phyloP scores from a whole-genome alignment of 2,329 filamentous ascomycete species.

The Aspergillus unguis region DNA sequence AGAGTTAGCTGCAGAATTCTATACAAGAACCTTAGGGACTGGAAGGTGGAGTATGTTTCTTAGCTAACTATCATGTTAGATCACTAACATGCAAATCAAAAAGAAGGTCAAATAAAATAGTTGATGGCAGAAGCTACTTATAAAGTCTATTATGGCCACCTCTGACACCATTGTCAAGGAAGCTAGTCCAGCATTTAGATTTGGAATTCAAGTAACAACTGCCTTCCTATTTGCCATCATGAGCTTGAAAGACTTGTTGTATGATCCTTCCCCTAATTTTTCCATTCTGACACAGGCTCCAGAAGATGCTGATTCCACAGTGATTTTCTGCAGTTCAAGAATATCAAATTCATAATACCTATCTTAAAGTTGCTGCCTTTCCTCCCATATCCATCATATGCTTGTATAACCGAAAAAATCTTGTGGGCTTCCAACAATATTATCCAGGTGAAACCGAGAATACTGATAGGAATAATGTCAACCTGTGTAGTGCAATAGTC shows the following conservation, averaged over 20 bases:
- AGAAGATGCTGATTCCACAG: constrained; percentile 25
- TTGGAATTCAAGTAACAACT: constrained; percentile 21
- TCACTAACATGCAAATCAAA: background rate
- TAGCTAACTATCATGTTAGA: constrained; percentile 16
- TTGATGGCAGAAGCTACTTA: constrained; percentile 9
- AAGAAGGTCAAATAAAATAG: constrained; percentile 6
- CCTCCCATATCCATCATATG: constrained; percentile 37
- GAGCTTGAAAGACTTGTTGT: constrained; percentile 33
- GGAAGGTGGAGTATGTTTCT: constrained; percentile 16
- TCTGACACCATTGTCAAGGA: constrained; percentile 22
- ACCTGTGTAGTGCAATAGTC: background rate
- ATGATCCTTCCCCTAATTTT: constrained; percentile 38
- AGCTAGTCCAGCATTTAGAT: constrained; percentile 21
- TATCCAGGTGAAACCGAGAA: background rate
- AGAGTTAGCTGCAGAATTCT: constrained; percentile 15
- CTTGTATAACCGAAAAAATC: constrained; percentile 31
- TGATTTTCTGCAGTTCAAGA: constrained; percentile 29
- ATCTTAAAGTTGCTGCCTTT: constrained; percentile 31
- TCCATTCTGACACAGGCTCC: constrained; percentile 34
- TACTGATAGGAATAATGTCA: background rate
- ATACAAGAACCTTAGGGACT: constrained; percentile 17
- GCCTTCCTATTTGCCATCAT: constrained; percentile 18
- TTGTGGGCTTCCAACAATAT: background rate
- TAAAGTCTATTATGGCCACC: constrained; percentile 26
- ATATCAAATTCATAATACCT: constrained; percentile 37